phyloP scores from a whole-genome alignment of 768 basidiomycete species.

The Boletus tylopilopsis region DNA sequence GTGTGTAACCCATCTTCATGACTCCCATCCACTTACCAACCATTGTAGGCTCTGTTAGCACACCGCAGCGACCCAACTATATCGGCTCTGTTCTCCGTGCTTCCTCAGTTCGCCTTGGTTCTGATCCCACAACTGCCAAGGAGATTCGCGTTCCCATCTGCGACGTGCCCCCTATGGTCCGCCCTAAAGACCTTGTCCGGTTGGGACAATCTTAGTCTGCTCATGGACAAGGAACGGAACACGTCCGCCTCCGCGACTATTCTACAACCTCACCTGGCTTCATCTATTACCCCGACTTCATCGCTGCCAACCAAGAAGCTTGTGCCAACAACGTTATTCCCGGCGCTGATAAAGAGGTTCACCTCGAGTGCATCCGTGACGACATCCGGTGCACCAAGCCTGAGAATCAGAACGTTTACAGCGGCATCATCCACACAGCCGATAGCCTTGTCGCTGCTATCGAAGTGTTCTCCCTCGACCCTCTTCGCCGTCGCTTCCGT shows the following conservation, averaged over 20 bases:
- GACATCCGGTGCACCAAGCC: slow-evolving; percentile 94
- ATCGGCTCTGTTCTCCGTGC: slow-evolving; percentile 95
- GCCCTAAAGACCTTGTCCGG: slow-evolving; percentile 97
- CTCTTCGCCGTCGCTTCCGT: slow-evolving; percentile 94
- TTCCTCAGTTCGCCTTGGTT: slow-evolving; percentile 89
- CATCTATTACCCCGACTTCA: slow-evolving; percentile 97
- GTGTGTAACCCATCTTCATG: slow-evolving; percentile 31
- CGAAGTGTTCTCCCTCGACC: slow-evolving; percentile 95
- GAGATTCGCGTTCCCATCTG: slow-evolving; percentile 91
- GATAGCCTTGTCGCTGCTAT: slow-evolving; percentile 82
- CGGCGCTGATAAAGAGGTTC: slow-evolving; percentile 81
- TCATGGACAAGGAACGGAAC: slow-evolving; percentile 88
- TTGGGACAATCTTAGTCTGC: no score
- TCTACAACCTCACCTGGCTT: slow-evolving; percentile 87
- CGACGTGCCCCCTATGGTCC: slow-evolving; percentile 94
- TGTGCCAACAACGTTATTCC: slow-evolving; percentile 93
- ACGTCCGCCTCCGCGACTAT: slow-evolving; percentile 91
- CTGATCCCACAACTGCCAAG: slow-evolving; percentile 73
- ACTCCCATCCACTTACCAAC: neutral
- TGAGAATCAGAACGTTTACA: slow-evolving; percentile 88
- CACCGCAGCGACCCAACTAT: slow-evolving; percentile 98
- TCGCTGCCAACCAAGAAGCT: slow-evolving; percentile 95
- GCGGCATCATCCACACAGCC: slow-evolving; percentile 89
- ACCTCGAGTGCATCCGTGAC: slow-evolving; percentile 87
- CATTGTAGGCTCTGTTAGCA: slow-evolving; percentile 75